Evolutionary conservation across 345 rosid genomes (phyloP), one percentile per base, ranked within the genome.

Genomic region (Hibiscus trionum): DNA sequence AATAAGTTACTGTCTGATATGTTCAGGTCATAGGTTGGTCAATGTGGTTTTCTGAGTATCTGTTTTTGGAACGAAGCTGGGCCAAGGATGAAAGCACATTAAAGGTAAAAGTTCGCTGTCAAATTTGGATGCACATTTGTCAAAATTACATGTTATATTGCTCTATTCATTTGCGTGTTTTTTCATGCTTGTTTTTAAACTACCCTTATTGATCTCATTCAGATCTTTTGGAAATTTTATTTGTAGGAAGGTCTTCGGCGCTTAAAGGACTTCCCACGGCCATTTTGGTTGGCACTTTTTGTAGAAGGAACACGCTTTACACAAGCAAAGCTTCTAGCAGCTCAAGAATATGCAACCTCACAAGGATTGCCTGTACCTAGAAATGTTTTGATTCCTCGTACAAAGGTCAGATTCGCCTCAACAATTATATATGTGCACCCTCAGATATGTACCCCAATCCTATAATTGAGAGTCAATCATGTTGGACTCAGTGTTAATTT

Each of bases 251-350:
- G 97, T 77, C 87, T 90, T 79, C 85, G 83, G 66, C 85, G 87
- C 72, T 78, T 95, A 63, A 89, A 76, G 60, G 97, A 92, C 79
- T 92, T 84, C 77, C 99, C 99, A 46, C 76, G 72, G 70, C 93
- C 99, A 71, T 95, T 95, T 80, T 95, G 99, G 99, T 57, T 95
- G 85, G 99, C 99, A 33, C 91, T 95, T 74, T 95, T 95, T 79
- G 99, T 92, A 37, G 99, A 95, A 82, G 99, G 99, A 76, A 95
- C 97, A 77, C 96, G 97, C 66, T 95, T 92, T 75, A 95, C 99
- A 2, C 90, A 85, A 80, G 97, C 90, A 59, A 95, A 95, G 79
- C 97, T 95, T 79, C 79, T 86, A 82, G 99, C 95, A 2, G 97
- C 99, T 61, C 99, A 90, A 77, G 93, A 89, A 75, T 95, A 88